phyloP scores from a whole-genome alignment of 139 green algal species.

The Chlamydomonas sp. region DNA sequence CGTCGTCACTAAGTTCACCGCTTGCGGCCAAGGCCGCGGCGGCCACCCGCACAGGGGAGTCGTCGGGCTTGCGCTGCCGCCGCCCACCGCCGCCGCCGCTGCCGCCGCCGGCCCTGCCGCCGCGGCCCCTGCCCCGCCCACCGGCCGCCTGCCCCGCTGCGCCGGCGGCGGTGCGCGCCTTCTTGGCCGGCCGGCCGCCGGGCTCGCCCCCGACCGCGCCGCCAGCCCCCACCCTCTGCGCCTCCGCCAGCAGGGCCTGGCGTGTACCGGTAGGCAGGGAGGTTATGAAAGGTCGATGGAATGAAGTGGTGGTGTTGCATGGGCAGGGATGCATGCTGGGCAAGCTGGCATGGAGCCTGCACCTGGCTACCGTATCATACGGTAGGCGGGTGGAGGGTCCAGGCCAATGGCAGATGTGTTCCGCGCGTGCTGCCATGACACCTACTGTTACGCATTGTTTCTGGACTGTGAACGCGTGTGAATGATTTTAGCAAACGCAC shows the following conservation, averaged over 20 bases:
- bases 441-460: too few species aligned
- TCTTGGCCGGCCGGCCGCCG: not conserved
- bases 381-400: too few species aligned
- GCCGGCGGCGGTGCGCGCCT: not conserved
- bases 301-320: too few species aligned
- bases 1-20: not conserved
- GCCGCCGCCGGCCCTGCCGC: not conserved
- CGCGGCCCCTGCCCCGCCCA: not conserved
- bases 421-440: too few species aligned
- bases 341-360: too few species aligned
- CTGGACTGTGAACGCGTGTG: too few species aligned
- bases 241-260: slow-evolving; percentile 48
- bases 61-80: slow-evolving; percentile 24
- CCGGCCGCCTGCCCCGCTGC: not conserved
- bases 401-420: too few species aligned
- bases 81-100: not conserved
- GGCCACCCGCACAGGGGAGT: slow-evolving; percentile 5
- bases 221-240: slow-evolving; percentile 50
- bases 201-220: not conserved
- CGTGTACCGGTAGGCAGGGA: not conserved
- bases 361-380: too few species aligned
- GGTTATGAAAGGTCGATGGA: not conserved
- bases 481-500: too few species aligned
- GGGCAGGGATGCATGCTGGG: too few species aligned
- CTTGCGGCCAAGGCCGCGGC: not conserved